phyloP scores from a whole-genome alignment of 2,329 filamentous ascomycete genomes.

The Alternaria hordeiaustralica region DNA sequence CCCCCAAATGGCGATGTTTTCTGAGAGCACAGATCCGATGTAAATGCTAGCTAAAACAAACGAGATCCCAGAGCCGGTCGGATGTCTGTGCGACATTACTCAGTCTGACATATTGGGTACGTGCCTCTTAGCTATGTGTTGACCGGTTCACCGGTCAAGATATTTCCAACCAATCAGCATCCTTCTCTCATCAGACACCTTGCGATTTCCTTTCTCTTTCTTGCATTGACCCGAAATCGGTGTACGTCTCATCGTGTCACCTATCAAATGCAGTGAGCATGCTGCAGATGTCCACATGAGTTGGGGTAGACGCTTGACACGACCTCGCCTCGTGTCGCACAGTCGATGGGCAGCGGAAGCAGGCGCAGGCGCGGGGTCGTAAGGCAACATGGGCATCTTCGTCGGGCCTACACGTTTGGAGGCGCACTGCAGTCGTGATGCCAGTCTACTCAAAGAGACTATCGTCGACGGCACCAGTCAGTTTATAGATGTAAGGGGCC shows the following conservation, averaged over 20 bases:
- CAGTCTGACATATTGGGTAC: background rate
- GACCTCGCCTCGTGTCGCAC: slow-evolving; percentile 3
- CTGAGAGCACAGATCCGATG: background rate
- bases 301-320: slow-evolving; percentile 2
- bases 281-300: slow-evolving; percentile 5
- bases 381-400: background rate
- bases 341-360: background rate
- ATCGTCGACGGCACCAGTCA: background rate
- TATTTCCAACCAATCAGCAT: slow-evolving; percentile 15
- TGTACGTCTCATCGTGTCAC: slow-evolving; percentile 5
- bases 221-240: slow-evolving; percentile 10
- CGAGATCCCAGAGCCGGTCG: background rate
- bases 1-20: background rate
- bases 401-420: background rate
- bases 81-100: background rate
- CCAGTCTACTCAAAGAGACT: background rate
- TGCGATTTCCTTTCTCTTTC: slow-evolving; percentile 8
- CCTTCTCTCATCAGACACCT: slow-evolving; percentile 3
- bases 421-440: background rate
- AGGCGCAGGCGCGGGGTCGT: slow-evolving; percentile 12
- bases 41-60: background rate
- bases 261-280: slow-evolving; percentile 4
- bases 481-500: slow-evolving; percentile 2
- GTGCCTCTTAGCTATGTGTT: background rate
- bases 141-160: slow-evolving; percentile 16